phyloP scores from a whole-genome alignment of 495 filamentous ascomycete genomes.

The Penicillium soppii region DNA sequence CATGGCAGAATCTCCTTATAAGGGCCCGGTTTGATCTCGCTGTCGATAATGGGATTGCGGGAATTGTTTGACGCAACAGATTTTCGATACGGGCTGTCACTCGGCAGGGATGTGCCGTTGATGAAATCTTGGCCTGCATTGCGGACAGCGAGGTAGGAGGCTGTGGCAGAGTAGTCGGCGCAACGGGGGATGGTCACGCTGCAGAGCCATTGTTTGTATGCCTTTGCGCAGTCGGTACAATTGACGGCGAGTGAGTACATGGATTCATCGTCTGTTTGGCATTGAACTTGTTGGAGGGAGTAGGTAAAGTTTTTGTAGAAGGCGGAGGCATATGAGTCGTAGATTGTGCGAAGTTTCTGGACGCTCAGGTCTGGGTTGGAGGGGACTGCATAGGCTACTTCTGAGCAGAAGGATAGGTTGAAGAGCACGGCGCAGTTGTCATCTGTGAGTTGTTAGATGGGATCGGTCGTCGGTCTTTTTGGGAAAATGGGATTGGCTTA shows the following conservation, averaged over 20 bases:
- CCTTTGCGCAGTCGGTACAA: slow-evolving; percentile 72
- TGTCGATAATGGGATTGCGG: slow-evolving; percentile 72
- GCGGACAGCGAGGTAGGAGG: slow-evolving; percentile 61
- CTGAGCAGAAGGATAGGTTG: slow-evolving; percentile 78
- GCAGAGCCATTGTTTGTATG: slow-evolving; percentile 95
- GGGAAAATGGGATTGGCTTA: slow-evolving; percentile 32
- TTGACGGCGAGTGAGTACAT: slow-evolving; percentile 77
- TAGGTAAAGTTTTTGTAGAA: slow-evolving; percentile 76
- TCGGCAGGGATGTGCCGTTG: slow-evolving; percentile 57
- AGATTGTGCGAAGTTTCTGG: slow-evolving; percentile 57
- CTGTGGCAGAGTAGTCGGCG: slow-evolving; percentile 66
- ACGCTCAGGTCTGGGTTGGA: slow-evolving; percentile 56
- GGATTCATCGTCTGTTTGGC: slow-evolving; percentile 65
- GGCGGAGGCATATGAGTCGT: slow-evolving; percentile 61
- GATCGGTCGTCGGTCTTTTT: too few species aligned
- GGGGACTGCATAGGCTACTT: slow-evolving; percentile 88
- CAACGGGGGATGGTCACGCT: slow-evolving; percentile 89
- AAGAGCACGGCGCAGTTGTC: slow-evolving; percentile 81
- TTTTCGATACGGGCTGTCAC: slow-evolving; percentile 31
- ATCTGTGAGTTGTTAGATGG: slow-evolving; percentile 38
- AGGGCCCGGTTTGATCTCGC: slow-evolving; percentile 71
- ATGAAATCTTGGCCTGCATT: slow-evolving; percentile 67
- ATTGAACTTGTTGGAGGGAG: slow-evolving; percentile 79
- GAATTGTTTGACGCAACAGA: slow-evolving; percentile 46
- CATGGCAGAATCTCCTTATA: slow-evolving; percentile 94